A percentile compares a stretch with the other conserved stretches of the same genome.
Evolutionary conservation across 2,329 filamentous ascomycete species (phyloP).

Genomic region (Ampelomyces quisqualis): DNA sequence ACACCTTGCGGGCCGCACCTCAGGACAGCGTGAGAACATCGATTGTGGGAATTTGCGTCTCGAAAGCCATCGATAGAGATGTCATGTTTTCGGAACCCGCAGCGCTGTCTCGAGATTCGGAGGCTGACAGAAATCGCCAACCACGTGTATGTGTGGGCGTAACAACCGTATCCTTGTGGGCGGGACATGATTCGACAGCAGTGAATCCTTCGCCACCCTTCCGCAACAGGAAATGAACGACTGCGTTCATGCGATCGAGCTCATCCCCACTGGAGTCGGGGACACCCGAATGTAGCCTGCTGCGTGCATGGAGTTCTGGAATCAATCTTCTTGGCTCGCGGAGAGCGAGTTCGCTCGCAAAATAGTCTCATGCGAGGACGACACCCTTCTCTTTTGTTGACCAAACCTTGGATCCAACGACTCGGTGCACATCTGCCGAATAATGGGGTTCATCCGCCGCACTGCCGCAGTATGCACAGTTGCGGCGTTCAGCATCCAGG

Average conservation of each 20-base stretch:
- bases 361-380: neutral
- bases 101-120: too few species aligned
- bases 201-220: slow-evolving; percentile 2
- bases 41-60: too few species aligned
- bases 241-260: neutral
- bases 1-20: slow-evolving; percentile 6
- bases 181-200: slow-evolving; percentile 1
- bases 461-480: too few species aligned
- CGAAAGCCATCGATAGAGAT: too few species aligned
- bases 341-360: neutral
- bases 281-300: too few species aligned
- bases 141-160: neutral
- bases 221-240: neutral
- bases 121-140: too few species aligned
- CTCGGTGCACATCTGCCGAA: slow-evolving; percentile 7
- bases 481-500: too few species aligned
- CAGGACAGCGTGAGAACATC: neutral
- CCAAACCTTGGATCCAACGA: slow-evolving; percentile 1
- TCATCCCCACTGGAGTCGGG: neutral
- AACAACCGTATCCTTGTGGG: neutral
- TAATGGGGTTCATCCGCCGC: slow-evolving; percentile 3
- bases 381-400: slow-evolving; percentile 1
- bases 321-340: slow-evolving; percentile 2
- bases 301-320: slow-evolving; percentile 5
- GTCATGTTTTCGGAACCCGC: too few species aligned